Base-by-base conservation (phyloP, 257 asterid species). In the Solanum appendiculatum region DNA sequence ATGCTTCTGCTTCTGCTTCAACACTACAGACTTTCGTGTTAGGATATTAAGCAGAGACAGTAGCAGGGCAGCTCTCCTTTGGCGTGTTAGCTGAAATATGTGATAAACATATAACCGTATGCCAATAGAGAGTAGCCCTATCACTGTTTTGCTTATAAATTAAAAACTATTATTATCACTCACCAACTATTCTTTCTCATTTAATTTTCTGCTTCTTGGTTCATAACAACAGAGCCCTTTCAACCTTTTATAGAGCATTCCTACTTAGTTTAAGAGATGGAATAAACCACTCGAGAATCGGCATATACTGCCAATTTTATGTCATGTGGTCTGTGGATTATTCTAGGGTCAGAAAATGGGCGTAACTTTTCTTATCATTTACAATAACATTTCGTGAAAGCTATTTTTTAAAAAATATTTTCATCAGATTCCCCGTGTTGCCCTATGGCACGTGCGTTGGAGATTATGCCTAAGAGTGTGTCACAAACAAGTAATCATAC, bases 61-160 rank as follows among this genome's bases (percentile, higher is more conserved):
- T n/a, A n/a, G n/a, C n/a, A n/a, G n/a, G n/a, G n/a, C n/a, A n/a
- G n/a, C n/a, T n/a, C n/a, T n/a, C n/a, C n/a, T n/a, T n/a, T n/a
- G n/a, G 94, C 94, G 85, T 92, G 94, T 85, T 40, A 64, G 44
- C 25, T 6, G n/a, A 64, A 18, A 18, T 34, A 72, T 72, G 27
- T 20, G 13, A 9, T 34, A 15, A 69, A 36, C 36, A 29, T 6
- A 15, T 68, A 68, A 31, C 13, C 37, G 40, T 25, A 92, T 90
- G 94, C 94, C 94, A 92, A 93, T 11, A 1, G 77, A 91, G 90
- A 91, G 92, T 13, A 89, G 89, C 95, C 94, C 93, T 86, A 87
- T 46, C 82, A 92, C 90, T 90, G 88, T 36, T 90, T 91, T 83
- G 86, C 94, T 91, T 90, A 87, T 86, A 63, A 63, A 63, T 48